Evolutionary conservation across 2,329 filamentous ascomycete species (phyloP).

Genomic region (Colletotrichum caudatum): DNA sequence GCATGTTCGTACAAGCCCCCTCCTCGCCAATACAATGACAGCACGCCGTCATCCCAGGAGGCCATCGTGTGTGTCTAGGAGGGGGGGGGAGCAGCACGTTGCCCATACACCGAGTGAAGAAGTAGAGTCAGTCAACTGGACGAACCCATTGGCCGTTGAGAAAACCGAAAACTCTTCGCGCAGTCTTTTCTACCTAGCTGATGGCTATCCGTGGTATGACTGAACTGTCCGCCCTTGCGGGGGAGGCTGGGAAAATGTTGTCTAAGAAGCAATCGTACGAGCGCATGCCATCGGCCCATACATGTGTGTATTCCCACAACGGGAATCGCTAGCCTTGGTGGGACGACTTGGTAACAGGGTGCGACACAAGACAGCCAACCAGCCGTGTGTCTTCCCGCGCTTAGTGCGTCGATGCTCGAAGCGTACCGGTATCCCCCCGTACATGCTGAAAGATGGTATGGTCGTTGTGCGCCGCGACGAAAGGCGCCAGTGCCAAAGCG

Average conservation of each 20-base stretch:
- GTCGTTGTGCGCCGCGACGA: neutral
- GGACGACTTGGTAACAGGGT: neutral
- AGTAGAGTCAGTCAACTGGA: neutral
- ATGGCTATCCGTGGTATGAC: constrained; percentile 31
- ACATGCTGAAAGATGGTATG: constrained; percentile 22
- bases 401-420: constrained; percentile 1
- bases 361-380: neutral
- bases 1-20: neutral
- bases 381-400: constrained; percentile 3
- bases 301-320: neutral
- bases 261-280: constrained; percentile 35
- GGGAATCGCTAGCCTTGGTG: constrained; percentile 2
- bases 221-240: constrained; percentile 10
- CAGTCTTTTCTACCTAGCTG: constrained; percentile 14
- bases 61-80: neutral
- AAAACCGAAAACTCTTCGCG: neutral
- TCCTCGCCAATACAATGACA: neutral
- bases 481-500: neutral
- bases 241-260: constrained; percentile 33
- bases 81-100: neutral
- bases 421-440: neutral
- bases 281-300: constrained; percentile 22
- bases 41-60: neutral
- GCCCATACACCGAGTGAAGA: neutral
- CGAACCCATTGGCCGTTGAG: constrained; percentile 2